Conservation (phyloP, 2,329 filamentous ascomycete genomes). For the Immersiporthe knoxdaviesiana region DNA sequence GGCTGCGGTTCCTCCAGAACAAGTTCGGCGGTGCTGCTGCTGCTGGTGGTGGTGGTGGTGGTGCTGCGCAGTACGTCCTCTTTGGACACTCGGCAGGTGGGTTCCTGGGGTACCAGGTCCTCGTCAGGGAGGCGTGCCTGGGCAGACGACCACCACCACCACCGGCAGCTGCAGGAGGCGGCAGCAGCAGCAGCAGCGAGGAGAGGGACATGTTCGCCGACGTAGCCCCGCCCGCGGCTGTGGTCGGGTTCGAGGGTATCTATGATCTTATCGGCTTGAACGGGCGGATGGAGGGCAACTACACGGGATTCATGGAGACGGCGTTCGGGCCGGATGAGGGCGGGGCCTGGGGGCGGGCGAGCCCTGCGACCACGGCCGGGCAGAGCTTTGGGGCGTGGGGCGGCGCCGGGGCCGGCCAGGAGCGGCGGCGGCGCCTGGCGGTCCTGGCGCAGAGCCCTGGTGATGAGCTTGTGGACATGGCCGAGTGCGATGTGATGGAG, state of each 20-base stretch:
- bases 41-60: too few species aligned
- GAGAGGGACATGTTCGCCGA: conserved; percentile 30
- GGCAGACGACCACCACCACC: conserved; percentile 31
- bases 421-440: conserved; percentile 36
- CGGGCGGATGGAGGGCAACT: conserved; percentile 50
- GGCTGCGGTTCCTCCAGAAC: conserved; percentile 52
- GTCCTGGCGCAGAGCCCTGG: conserved; percentile 51
- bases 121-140: conserved; percentile 47
- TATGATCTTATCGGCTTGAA: conserved; percentile 65
- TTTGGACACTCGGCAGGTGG: conserved; percentile 67
- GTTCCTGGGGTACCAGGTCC: conserved; percentile 64
- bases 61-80: conserved; percentile 52
- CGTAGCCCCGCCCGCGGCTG: conserved; percentile 49
- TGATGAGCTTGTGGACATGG: conserved; percentile 56
- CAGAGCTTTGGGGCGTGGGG: conserved; percentile 45
- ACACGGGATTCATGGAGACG: conserved; percentile 58
- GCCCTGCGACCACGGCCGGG: conserved; percentile 53
- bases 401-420: conserved; percentile 36
- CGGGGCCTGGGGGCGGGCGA: conserved; percentile 55
- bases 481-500: conserved; percentile 63
- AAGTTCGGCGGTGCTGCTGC: conserved; percentile 22
- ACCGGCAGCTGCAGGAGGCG: too few species aligned
- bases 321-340: conserved; percentile 61
- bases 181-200: conserved; percentile 33
- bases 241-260: conserved; percentile 68